Conservation (phyloP, 805 yeast genomes). For the Candida nemodendra region DNA sequence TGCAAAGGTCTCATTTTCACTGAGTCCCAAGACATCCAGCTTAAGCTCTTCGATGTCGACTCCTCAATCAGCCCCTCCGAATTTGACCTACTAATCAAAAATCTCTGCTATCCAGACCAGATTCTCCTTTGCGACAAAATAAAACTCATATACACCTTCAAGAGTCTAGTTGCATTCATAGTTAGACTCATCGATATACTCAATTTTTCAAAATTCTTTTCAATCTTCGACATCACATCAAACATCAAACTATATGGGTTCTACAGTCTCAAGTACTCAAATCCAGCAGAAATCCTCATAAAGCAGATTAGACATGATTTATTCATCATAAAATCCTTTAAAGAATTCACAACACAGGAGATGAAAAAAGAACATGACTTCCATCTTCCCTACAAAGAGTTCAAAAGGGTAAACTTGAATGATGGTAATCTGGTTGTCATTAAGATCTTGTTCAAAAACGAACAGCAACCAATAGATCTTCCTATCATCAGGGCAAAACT, state of each 20-base stretch:
- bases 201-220: constrained; percentile 27
- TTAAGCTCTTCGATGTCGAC: constrained; percentile 30
- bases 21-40: constrained; percentile 25
- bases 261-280: constrained; percentile 25
- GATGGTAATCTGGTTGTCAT: constrained; percentile 32
- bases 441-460: constrained; percentile 30
- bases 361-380: constrained; percentile 33
- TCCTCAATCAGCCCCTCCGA: constrained; percentile 24
- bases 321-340: constrained; percentile 30
- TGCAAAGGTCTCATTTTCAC: constrained; percentile 30
- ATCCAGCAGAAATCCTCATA: constrained; percentile 31
- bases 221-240: constrained; percentile 31
- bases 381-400: constrained; percentile 33
- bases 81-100: constrained; percentile 19
- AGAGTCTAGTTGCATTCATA: constrained; percentile 24
- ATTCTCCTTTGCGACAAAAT: constrained; percentile 27
- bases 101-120: constrained; percentile 17
- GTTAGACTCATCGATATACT: constrained; percentile 22
- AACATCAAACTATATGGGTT: constrained; percentile 33
- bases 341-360: constrained; percentile 30
- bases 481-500: constrained; percentile 25
- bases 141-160: constrained; percentile 27
- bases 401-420: constrained; percentile 27
- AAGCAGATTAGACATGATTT: constrained; percentile 31
- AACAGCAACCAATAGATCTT: constrained; percentile 31